Percentiles rank a stretch among this genome's conserved stretches.
These are phyloP conservation scores for Fusarium robinianum DNA, from an alignment of 2,329 filamentous ascomycete genomes.

Conservation along the genomic window DNA sequence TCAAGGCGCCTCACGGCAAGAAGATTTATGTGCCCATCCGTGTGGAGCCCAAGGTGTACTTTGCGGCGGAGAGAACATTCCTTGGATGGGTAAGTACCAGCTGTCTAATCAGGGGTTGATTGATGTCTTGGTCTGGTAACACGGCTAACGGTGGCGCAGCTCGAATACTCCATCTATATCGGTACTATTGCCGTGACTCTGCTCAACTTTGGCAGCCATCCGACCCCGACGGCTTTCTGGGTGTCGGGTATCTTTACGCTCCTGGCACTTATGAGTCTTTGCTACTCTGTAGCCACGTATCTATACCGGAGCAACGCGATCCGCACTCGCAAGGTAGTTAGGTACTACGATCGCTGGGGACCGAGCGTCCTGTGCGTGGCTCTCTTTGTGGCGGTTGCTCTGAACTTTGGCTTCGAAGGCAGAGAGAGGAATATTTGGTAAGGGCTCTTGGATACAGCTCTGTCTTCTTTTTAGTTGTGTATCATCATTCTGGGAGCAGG, in stretches of 20 bases:
- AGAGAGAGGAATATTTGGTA: slow-evolving; percentile 62
- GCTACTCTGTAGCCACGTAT: slow-evolving; percentile 84
- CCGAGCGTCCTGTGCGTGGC: slow-evolving; percentile 76
- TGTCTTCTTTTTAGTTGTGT: slow-evolving; percentile 8
- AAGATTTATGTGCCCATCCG: slow-evolving; percentile 95
- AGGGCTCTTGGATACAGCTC: background rate
- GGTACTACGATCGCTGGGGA: slow-evolving; percentile 89
- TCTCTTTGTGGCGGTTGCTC: slow-evolving; percentile 71
- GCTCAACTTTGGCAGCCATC: slow-evolving; percentile 74
- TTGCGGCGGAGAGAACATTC: slow-evolving; percentile 94
- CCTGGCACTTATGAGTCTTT: slow-evolving; percentile 75
- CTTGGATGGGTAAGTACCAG: slow-evolving; percentile 77
- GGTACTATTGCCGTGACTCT: slow-evolving; percentile 83
- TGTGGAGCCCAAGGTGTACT: slow-evolving; percentile 97
- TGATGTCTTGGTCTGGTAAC: slow-evolving; percentile 25
- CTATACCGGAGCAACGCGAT: slow-evolving; percentile 88
- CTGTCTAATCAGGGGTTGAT: too few species aligned
- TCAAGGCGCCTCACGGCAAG: slow-evolving; percentile 80
- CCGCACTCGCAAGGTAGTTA: slow-evolving; percentile 78
- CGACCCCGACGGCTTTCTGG: slow-evolving; percentile 63
- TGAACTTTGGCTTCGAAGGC: slow-evolving; percentile 84
- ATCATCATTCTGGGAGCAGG: slow-evolving; percentile 9
- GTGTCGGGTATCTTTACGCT: slow-evolving; percentile 80
- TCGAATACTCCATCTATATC: slow-evolving; percentile 95
- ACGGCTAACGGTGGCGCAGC: slow-evolving; percentile 55